A percentile compares a stretch with the other conserved stretches of the same genome.
These are phyloP conservation scores for Sporobolomyces pararoseus DNA, from an alignment of 768 basidiomycete species.

Conservation along the genomic window DNA sequence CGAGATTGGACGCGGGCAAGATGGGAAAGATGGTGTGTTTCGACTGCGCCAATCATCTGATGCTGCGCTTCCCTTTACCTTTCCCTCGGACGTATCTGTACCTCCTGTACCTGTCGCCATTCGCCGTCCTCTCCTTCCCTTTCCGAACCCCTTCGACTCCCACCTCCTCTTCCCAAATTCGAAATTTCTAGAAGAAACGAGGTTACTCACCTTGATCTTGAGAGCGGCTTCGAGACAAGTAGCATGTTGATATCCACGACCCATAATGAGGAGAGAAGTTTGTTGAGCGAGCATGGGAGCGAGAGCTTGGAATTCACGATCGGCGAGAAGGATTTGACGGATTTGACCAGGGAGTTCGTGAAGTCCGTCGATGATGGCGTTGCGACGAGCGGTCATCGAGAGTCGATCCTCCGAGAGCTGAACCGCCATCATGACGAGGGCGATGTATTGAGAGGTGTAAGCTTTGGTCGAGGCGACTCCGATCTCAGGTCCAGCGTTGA, in stretches of 20 bases:
- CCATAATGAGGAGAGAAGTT: constrained; percentile 89
- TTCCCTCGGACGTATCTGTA: too few species aligned
- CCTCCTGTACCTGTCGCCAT: too few species aligned
- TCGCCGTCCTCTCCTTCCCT: too few species aligned
- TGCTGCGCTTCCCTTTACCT: too few species aligned
- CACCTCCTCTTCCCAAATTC: too few species aligned
- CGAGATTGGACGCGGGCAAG: too few species aligned
- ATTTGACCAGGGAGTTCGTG: constrained; percentile 87
- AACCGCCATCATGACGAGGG: constrained; percentile 95
- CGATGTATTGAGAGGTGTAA: constrained; percentile 91
- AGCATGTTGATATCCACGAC: constrained; percentile 95
- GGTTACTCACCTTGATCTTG: constrained; percentile 99
- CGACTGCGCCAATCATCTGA: too few species aligned
- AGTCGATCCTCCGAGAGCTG: constrained; percentile 96
- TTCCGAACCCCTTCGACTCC: too few species aligned
- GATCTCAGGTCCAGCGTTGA: constrained; percentile 97
- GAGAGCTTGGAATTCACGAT: constrained; percentile 70
- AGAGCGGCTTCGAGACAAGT: constrained; percentile 97
- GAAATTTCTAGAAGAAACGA: too few species aligned
- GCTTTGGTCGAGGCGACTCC: constrained; percentile 98
- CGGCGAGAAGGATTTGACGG: constrained; percentile 75
- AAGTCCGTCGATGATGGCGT: constrained; percentile 87
- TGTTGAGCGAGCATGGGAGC: constrained; percentile 57
- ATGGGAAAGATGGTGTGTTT: too few species aligned
- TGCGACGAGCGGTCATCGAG: constrained; percentile 81